Conservation (phyloP, 805 yeast genomes). For the Metschnikowia matae region DNA sequence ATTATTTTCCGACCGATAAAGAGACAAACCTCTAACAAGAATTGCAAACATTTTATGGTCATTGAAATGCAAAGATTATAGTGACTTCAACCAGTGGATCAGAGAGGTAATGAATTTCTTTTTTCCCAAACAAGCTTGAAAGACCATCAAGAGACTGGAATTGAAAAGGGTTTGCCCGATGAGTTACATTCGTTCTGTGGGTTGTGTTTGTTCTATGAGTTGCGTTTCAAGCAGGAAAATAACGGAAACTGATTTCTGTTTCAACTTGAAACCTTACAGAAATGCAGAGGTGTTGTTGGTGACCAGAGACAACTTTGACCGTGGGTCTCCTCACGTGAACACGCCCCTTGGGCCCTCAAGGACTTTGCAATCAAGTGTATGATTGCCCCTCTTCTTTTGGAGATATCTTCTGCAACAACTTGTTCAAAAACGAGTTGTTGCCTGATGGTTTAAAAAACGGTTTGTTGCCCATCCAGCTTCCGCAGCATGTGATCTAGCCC, state of each 20-base stretch:
- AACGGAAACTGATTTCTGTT: constrained; percentile 84
- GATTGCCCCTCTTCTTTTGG: constrained; percentile 99
- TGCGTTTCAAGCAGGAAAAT: constrained; percentile 62
- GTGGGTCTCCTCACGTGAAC: constrained; percentile 97
- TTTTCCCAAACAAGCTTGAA: constrained; percentile 89
- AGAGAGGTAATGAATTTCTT: no score
- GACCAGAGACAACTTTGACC: constrained; percentile 96
- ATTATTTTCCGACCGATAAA: no score
- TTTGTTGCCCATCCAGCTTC: constrained; percentile 86
- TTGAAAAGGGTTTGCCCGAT: constrained; percentile 72
- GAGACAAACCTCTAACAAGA: no score
- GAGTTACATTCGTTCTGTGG: no score
- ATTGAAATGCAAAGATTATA: no score
- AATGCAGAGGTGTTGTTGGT: constrained; percentile 80
- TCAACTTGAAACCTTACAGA: constrained; percentile 81
- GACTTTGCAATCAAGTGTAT: constrained; percentile 95
- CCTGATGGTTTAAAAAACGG: constrained; percentile 99
- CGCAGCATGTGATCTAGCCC: constrained; percentile 68
- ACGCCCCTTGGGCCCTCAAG: constrained; percentile 98
- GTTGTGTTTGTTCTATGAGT: no score
- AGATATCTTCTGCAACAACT: constrained; percentile 96
- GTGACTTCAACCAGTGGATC: no score
- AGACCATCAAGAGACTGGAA: constrained; percentile 97
- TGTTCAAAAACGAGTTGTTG: constrained; percentile 90
- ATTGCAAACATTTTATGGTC: no score